Evolutionary conservation across 2,329 filamentous ascomycete species (phyloP).

Genomic region (Xylaria sp.): DNA sequence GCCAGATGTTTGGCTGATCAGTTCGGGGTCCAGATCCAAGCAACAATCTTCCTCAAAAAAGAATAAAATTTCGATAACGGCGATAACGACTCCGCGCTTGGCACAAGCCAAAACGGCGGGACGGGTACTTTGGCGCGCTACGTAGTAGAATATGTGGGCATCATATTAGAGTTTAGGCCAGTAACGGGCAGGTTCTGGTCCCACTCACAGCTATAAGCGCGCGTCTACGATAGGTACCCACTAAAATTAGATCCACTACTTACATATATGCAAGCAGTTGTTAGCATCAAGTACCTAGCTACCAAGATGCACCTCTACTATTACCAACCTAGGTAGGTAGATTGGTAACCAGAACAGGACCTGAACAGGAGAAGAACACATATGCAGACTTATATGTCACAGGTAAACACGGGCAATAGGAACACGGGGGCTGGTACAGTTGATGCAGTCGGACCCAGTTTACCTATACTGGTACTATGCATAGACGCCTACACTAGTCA

Average conservation of each 20-base stretch:
- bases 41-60: conserved; percentile 12
- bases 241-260: not conserved
- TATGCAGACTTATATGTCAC: not conserved
- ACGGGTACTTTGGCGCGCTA: not conserved
- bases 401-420: not conserved
- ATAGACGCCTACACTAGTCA: not conserved
- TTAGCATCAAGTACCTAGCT: not conserved
- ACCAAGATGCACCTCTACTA: not conserved
- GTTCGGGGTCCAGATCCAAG: conserved; percentile 18
- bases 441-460: not conserved
- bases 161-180: conserved; percentile 12
- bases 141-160: not conserved
- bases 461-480: not conserved
- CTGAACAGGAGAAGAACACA: not conserved
- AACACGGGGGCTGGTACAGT: not conserved
- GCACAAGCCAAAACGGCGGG: not conserved
- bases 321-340: not conserved
- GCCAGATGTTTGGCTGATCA: conserved; percentile 3
- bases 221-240: conserved; percentile 15
- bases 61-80: conserved; percentile 35
- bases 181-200: not conserved
- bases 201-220: conserved; percentile 31
- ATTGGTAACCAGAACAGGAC: not conserved
- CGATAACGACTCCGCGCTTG: conserved; percentile 24
- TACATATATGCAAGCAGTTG: not conserved